Conservation (phyloP, 2,329 filamentous ascomycete genomes). For the Fusarium pininemorale region DNA sequence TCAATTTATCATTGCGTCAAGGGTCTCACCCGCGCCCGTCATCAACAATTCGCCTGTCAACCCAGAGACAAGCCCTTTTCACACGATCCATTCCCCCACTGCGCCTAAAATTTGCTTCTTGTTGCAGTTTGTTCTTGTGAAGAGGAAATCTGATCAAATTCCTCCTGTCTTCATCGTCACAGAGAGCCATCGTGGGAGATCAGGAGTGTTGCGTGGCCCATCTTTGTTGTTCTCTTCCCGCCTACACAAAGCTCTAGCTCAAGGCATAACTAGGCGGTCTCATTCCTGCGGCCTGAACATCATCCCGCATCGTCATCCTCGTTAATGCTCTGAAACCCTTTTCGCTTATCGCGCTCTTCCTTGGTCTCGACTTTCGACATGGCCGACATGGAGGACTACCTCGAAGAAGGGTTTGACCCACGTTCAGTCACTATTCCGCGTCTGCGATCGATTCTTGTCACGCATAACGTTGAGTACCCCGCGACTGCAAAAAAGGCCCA, state of each 20-base stretch:
- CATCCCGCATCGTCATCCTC: constrained; percentile 24
- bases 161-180: constrained; percentile 1
- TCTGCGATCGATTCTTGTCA: constrained; percentile 89
- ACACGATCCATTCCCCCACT: constrained; percentile 36
- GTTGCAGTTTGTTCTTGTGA: background rate
- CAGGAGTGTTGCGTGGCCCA: constrained; percentile 7
- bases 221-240: constrained; percentile 24
- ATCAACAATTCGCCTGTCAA: constrained; percentile 38
- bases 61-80: constrained; percentile 30
- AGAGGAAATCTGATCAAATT: background rate
- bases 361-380: constrained; percentile 51
- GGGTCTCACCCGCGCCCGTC: constrained; percentile 34
- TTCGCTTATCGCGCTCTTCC: constrained; percentile 9
- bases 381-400: constrained; percentile 81
- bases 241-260: constrained; percentile 5
- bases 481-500: constrained; percentile 91
- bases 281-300: constrained; percentile 24
- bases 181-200: background rate
- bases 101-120: constrained; percentile 9
- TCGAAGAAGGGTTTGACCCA: constrained; percentile 87
- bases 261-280: constrained; percentile 7
- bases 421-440: constrained; percentile 84
- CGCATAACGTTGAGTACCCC: constrained; percentile 85
- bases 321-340: constrained; percentile 7
- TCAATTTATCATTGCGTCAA: constrained; percentile 46